These are phyloP conservation scores for Malus hybrid DNA, from an alignment of 331 rosid genomes.

Conservation along the genomic window DNA sequence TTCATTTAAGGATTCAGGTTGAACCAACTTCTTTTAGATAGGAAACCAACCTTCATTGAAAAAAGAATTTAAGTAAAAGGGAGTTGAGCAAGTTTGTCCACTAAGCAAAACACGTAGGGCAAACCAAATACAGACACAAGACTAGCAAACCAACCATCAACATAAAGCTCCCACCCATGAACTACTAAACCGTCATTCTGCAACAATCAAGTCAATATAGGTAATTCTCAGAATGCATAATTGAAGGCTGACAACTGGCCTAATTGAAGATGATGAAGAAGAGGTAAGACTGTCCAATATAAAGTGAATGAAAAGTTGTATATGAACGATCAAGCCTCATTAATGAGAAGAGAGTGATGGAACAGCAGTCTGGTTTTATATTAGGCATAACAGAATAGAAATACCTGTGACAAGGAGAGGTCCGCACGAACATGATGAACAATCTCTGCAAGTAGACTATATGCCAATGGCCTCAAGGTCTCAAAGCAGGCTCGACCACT, in stretches of 20 bases:
- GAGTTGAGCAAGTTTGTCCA: not conserved
- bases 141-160: not conserved
- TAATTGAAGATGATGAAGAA: not conserved
- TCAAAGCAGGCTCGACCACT: conserved; percentile 98
- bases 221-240: not conserved
- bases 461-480: conserved; percentile 93
- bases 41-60: not conserved
- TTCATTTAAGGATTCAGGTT: not conserved
- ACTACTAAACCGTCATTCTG: not conserved
- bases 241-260: not conserved
- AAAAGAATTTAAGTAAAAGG: not conserved
- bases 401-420: conserved; percentile 85
- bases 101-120: not conserved
- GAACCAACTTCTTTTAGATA: not conserved
- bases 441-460: conserved; percentile 94
- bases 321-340: not conserved
- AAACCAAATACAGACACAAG: not conserved
- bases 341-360: conserved; percentile 3
- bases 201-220: not conserved
- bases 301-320: not conserved
- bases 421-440: conserved; percentile 98
- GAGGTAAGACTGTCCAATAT: not conserved
- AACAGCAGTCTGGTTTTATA: not conserved
- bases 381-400: not conserved
- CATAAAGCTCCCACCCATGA: not conserved